A percentile compares a stretch with the other conserved stretches of the same genome.
Evolutionary conservation across 352 stramenopile species (phyloP).

Genomic region (Phytophthora cryptogea): DNA sequence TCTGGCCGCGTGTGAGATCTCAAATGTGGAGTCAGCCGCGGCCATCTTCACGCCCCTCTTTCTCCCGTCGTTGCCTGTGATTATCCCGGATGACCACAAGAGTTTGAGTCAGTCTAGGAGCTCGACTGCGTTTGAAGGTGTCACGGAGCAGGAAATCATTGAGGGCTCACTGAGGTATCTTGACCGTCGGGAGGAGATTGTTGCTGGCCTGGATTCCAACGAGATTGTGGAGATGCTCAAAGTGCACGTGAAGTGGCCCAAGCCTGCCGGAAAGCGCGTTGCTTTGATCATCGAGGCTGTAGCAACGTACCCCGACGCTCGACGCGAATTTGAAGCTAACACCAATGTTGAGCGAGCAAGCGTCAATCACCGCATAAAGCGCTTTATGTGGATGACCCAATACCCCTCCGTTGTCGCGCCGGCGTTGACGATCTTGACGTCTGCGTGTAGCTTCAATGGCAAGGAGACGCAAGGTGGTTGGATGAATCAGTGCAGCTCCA

Average conservation of each 20-base stretch:
- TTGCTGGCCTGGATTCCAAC: conserved; percentile 31
- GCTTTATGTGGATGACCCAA: conserved; percentile 71
- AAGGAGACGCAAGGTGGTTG: not conserved
- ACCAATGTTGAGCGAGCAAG: conserved; percentile 6
- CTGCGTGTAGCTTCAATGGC: conserved; percentile 25
- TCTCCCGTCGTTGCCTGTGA: conserved; percentile 23
- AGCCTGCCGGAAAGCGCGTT: conserved; percentile 67
- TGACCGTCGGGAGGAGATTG: conserved; percentile 26
- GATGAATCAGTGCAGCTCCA: not conserved
- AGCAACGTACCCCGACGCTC: conserved; percentile 46
- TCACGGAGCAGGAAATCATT: conserved; percentile 42
- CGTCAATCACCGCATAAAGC: conserved; percentile 49
- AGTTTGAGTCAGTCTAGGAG: conserved; percentile 2
- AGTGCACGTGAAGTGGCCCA: conserved; percentile 76
- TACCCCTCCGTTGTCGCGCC: conserved; percentile 62
- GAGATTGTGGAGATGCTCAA: conserved; percentile 78
- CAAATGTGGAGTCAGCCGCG: conserved; percentile 56
- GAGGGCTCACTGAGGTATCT: conserved; percentile 45
- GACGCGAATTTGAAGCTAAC: not conserved
- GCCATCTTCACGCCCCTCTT: conserved; percentile 63
- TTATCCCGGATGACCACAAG: conserved; percentile 18
- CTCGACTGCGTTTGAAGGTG: conserved; percentile 8
- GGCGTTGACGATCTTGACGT: conserved; percentile 55
- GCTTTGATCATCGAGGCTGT: conserved; percentile 68
- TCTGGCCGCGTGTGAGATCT: conserved; percentile 50